Evolutionary conservation across 352 stramenopile genomes (phyloP).

Genomic region (Pilasporangium apinafurcum): DNA sequence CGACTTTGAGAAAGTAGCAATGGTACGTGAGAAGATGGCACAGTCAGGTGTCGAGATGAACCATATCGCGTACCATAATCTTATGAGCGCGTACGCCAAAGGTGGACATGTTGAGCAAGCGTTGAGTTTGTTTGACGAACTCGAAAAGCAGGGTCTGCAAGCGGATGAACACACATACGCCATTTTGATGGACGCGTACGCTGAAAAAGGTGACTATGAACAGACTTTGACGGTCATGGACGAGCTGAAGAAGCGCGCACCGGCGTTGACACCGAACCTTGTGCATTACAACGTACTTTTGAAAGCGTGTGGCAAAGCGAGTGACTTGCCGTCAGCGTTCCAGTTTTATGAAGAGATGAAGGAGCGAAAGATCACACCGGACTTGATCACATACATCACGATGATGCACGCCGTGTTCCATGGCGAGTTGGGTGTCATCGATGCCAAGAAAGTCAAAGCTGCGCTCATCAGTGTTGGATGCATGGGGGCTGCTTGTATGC

Average conservation of each 20-base stretch:
- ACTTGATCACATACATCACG: slow-evolving; percentile 78
- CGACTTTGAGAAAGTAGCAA: slow-evolving; percentile 39
- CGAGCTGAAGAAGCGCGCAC: slow-evolving; percentile 34
- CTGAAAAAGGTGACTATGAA: slow-evolving; percentile 51
- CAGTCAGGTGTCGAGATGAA: slow-evolving; percentile 50
- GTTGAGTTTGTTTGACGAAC: slow-evolving; percentile 50
- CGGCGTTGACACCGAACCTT: slow-evolving; percentile 24
- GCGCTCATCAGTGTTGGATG: slow-evolving; percentile 49
- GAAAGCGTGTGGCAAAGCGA: slow-evolving; percentile 71
- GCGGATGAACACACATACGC: slow-evolving; percentile 60
- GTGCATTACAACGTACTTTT: slow-evolving; percentile 82
- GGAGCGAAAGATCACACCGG: slow-evolving; percentile 50
- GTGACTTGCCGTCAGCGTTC: slow-evolving; percentile 62
- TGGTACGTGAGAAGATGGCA: slow-evolving; percentile 50
- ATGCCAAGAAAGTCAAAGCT: slow-evolving; percentile 62
- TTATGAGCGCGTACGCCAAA: slow-evolving; percentile 65
- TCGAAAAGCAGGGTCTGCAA: slow-evolving; percentile 39
- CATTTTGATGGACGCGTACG: slow-evolving; percentile 71
- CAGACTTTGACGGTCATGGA: slow-evolving; percentile 42
- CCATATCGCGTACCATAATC: slow-evolving; percentile 63
- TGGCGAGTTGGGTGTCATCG: slow-evolving; percentile 56
- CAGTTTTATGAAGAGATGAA: slow-evolving; percentile 86
- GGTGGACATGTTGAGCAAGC: slow-evolving; percentile 37
- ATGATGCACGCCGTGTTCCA: slow-evolving; percentile 87
- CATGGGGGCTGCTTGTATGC: slow-evolving; percentile 48